These are phyloP conservation scores for Termitomyces sp. DNA, from an alignment of 768 basidiomycete species.

Conservation along the genomic window DNA sequence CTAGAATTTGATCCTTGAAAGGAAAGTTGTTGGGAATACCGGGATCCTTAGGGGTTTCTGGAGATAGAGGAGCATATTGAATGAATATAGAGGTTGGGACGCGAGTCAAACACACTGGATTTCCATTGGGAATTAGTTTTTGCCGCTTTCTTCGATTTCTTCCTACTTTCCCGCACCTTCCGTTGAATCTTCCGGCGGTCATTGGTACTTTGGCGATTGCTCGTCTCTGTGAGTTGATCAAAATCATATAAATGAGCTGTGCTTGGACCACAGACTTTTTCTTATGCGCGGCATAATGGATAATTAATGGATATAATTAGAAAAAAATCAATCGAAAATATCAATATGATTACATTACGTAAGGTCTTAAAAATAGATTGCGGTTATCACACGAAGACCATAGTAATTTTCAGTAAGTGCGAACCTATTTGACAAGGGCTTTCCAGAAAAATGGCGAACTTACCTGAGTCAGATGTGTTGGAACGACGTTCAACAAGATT, in stretches of 20 bases:
- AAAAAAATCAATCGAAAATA: not conserved
- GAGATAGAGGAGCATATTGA: not conserved
- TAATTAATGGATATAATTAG: not conserved
- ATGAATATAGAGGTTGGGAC: not conserved
- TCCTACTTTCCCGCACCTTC: slow-evolving; percentile 70
- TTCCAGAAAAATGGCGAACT: not conserved
- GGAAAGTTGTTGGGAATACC: slow-evolving; percentile 93
- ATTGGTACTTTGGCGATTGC: slow-evolving; percentile 69
- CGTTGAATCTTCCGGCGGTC: slow-evolving; percentile 68
- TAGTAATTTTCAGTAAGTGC: too few relatives aligned
- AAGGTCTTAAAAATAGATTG: not conserved
- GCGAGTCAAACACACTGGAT: slow-evolving; percentile 53
- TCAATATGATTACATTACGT: not conserved
- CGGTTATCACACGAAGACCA: too few relatives aligned
- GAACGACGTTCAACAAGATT: not conserved
- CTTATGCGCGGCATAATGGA: slow-evolving; percentile 12
- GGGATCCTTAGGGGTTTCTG: slow-evolving; percentile 82
- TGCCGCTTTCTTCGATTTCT: slow-evolving; percentile 66
- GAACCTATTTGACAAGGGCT: too few relatives aligned
- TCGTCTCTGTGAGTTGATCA: slow-evolving; percentile 56
- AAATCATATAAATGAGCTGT: not conserved
- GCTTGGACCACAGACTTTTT: slow-evolving; percentile 8
- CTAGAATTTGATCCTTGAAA: slow-evolving; percentile 91
- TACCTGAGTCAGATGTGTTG: not conserved
- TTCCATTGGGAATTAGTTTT: slow-evolving; percentile 88